phyloP scores from a whole-genome alignment of 2,329 filamentous ascomycete species.

The Mariannaea sp. region DNA sequence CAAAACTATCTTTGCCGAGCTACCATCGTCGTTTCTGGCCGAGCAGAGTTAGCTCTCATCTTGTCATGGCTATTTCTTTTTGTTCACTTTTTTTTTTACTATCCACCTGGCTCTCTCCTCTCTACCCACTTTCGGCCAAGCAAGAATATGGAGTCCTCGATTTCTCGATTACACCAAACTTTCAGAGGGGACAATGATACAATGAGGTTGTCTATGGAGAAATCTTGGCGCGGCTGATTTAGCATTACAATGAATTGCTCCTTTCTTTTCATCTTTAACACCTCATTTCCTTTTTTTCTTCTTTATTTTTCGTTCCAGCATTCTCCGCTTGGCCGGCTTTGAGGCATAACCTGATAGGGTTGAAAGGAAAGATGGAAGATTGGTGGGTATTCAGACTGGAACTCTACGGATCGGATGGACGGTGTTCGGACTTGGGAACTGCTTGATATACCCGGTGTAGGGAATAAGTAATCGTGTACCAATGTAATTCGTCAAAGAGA shows the following conservation, averaged over 20 bases:
- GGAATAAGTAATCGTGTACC: conserved; percentile 26
- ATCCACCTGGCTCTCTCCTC: conserved; percentile 6
- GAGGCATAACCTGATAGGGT: conserved; percentile 16
- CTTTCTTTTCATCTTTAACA: conserved; percentile 19
- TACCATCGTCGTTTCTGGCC: too few relatives aligned
- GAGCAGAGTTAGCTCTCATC: too few relatives aligned
- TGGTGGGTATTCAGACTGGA: conserved; percentile 30
- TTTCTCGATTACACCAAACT: conserved; percentile 11
- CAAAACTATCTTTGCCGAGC: not conserved
- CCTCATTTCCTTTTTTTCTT: conserved; percentile 9
- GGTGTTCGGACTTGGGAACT: conserved; percentile 33
- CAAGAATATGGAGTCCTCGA: conserved; percentile 14
- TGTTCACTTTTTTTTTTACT: conserved; percentile 10
- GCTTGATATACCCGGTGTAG: conserved; percentile 38
- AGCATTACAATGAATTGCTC: conserved; percentile 28
- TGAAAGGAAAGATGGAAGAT: conserved; percentile 15
- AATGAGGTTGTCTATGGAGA: conserved; percentile 18
- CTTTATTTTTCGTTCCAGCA: too few relatives aligned
- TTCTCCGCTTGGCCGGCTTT: conserved; percentile 17
- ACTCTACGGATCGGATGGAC: conserved; percentile 28
- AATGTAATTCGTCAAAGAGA: conserved; percentile 20
- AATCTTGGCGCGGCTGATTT: conserved; percentile 6
- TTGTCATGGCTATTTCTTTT: conserved; percentile 8
- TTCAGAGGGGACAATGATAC: conserved; percentile 15
- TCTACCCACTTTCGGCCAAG: conserved; percentile 22